A percentile compares a stretch with the other conserved stretches of the same genome.
Evolutionary conservation across 2,329 filamentous ascomycete genomes (phyloP).

Genomic region (Pezicula carpinea): DNA sequence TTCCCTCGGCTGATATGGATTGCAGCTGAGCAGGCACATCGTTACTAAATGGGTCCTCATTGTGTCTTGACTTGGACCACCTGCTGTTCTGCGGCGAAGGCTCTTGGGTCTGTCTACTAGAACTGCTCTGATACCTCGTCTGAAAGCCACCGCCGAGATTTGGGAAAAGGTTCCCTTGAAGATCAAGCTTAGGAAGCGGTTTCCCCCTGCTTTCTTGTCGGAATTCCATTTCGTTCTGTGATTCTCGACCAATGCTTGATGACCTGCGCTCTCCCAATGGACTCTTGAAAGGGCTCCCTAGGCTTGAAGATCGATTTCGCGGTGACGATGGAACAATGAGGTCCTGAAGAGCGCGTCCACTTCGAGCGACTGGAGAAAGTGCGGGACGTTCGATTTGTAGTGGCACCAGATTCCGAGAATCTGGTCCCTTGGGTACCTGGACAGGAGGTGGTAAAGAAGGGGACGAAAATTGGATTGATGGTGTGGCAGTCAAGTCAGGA

Average conservation of each 20-base stretch:
- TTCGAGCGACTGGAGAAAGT: slow-evolving; percentile 24
- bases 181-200: slow-evolving; percentile 18
- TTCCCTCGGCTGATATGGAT: slow-evolving; percentile 19
- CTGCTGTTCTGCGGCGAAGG: background rate
- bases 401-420: slow-evolving; percentile 5
- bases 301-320: slow-evolving; percentile 25
- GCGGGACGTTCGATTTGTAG: slow-evolving; percentile 13
- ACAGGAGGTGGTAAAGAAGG: slow-evolving; percentile 26
- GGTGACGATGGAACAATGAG: slow-evolving; percentile 25
- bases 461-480: slow-evolving; percentile 29
- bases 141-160: slow-evolving; percentile 6
- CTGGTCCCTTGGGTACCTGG: slow-evolving; percentile 12
- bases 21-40: slow-evolving; percentile 3
- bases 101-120: background rate
- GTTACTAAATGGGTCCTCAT: slow-evolving; percentile 23
- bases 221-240: slow-evolving; percentile 3
- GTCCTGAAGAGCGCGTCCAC: slow-evolving; percentile 29
- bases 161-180: slow-evolving; percentile 13
- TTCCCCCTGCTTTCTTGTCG: slow-evolving; percentile 12
- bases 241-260: slow-evolving; percentile 15
- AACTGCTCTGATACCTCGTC: background rate
- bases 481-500: slow-evolving; percentile 21
- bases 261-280: slow-evolving; percentile 21
- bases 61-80: slow-evolving; percentile 7
- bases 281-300: slow-evolving; percentile 30